Percentiles rank a stretch among this genome's conserved stretches.
phyloP scores from a whole-genome alignment of 1,139 yeast genomes.

The Debaryomyces fabryi region DNA sequence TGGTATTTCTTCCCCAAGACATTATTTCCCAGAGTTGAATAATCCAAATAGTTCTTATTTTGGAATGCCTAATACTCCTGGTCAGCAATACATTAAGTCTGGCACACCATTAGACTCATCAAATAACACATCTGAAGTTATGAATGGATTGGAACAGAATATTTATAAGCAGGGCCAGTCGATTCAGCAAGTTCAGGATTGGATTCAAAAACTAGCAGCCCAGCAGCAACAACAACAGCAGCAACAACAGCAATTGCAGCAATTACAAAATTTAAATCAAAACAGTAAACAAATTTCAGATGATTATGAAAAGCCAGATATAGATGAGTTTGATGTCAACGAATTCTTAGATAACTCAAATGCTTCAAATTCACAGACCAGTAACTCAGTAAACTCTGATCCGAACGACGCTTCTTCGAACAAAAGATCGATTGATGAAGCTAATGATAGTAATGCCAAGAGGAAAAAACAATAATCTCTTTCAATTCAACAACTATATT shows the following conservation, averaged over 20 bases:
- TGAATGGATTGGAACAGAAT: conserved; percentile 46
- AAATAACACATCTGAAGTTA: conserved; percentile 20
- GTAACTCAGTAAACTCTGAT: not conserved
- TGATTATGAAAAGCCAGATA: conserved; percentile 16
- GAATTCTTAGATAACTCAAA: conserved; percentile 31
- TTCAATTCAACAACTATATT: not conserved
- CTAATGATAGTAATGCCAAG: not conserved
- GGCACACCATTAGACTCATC: conserved; percentile 7
- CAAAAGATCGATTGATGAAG: conserved; percentile 5
- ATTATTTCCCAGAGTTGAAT: conserved; percentile 37
- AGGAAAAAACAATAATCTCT: conserved; percentile 6
- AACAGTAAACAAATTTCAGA: not conserved
- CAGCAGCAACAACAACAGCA: conserved; percentile 40
- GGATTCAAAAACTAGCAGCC: conserved; percentile 51
- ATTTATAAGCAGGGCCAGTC: conserved; percentile 55
- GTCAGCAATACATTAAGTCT: conserved; percentile 6
- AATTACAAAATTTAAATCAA: conserved; percentile 6
- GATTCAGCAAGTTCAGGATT: conserved; percentile 60
- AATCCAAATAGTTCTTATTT: conserved; percentile 17
- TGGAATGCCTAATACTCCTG: conserved; percentile 15
- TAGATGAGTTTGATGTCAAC: conserved; percentile 43
- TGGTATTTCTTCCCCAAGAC: conserved; percentile 31
- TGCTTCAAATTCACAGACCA: conserved; percentile 9
- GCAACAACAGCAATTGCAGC: conserved; percentile 21
- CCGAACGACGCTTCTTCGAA: conserved; percentile 2